Percentiles rank a stretch among this genome's conserved stretches.
Evolutionary conservation across 2,329 filamentous ascomycete species (phyloP).

Genomic region (Claviceps sp.): DNA sequence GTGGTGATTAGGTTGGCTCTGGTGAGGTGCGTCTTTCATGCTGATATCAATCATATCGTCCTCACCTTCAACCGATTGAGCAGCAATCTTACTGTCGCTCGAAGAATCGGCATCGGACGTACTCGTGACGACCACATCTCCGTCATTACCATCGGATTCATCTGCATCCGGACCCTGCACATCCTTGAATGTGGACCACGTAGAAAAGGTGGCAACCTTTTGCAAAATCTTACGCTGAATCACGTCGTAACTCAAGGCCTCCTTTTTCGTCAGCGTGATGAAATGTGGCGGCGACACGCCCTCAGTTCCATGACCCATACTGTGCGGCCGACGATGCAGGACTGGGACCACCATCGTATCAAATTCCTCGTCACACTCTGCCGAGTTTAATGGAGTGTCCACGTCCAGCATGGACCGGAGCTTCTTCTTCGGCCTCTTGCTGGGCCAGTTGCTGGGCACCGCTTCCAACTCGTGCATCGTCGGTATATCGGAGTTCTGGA

Average conservation of each 20-base stretch:
- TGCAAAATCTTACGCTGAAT: slow-evolving; percentile 72
- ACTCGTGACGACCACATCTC: slow-evolving; percentile 55
- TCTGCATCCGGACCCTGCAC: slow-evolving; percentile 28
- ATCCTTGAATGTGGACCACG: slow-evolving; percentile 47
- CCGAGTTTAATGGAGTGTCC: slow-evolving; percentile 26
- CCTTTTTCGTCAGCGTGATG: slow-evolving; percentile 61
- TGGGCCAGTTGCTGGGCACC: slow-evolving; percentile 64
- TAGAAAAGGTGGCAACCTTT: slow-evolving; percentile 65
- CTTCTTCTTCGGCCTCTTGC: slow-evolving; percentile 32
- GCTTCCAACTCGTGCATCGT: slow-evolving; percentile 67
- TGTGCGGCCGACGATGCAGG: slow-evolving; percentile 40
- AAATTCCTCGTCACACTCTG: slow-evolving; percentile 48
- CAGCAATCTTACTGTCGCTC: slow-evolving; percentile 56
- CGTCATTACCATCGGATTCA: slow-evolving; percentile 43
- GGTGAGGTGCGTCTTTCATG: slow-evolving; percentile 51
- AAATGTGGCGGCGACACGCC: slow-evolving; percentile 45
- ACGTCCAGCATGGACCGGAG: slow-evolving; percentile 38
- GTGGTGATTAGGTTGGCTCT: background rate
- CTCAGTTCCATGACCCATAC: slow-evolving; percentile 19
- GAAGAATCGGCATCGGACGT: slow-evolving; percentile 52
- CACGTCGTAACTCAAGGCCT: slow-evolving; percentile 50
- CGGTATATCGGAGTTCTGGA: slow-evolving; percentile 50
- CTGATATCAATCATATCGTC: slow-evolving; percentile 85
- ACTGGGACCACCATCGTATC: slow-evolving; percentile 58
- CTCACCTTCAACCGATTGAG: slow-evolving; percentile 72